Evolutionary conservation across 257 asterid species (phyloP).

Genomic region (Fraxinus pennsylvanica): DNA sequence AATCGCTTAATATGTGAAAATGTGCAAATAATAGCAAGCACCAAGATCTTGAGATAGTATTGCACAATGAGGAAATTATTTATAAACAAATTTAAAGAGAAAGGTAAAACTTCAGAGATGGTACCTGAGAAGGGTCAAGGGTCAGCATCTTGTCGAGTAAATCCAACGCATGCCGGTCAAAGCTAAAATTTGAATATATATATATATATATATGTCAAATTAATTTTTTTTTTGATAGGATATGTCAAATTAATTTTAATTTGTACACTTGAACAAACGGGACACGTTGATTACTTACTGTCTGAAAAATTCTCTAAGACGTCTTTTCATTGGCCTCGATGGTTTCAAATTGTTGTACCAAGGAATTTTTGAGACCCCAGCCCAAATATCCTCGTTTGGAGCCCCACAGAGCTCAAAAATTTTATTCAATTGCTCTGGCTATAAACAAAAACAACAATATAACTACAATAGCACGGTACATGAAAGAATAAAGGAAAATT

Average conservation of each 20-base stretch:
- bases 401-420: constrained; percentile 81
- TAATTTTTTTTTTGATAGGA: too few relatives aligned
- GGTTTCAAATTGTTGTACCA: constrained; percentile 86
- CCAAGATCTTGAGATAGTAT: neutral
- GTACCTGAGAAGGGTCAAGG: constrained; percentile 93
- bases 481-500: neutral
- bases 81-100: constrained; percentile 1
- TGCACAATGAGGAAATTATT: neutral
- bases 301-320: constrained; percentile 74
- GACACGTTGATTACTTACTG: constrained; percentile 55
- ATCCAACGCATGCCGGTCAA: constrained; percentile 93
- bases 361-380: constrained; percentile 84
- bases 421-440: constrained; percentile 85
- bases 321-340: constrained; percentile 65
- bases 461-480: constrained; percentile 10
- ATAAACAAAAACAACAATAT: constrained; percentile 23
- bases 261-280: constrained; percentile 1
- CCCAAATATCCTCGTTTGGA: constrained; percentile 81
- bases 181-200: constrained; percentile 43
- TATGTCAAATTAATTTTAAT: constrained; percentile 18
- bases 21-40: constrained; percentile 16
- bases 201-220: neutral
- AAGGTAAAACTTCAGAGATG: neutral
- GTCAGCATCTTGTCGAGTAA: constrained; percentile 81
- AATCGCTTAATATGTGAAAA: neutral